Evolutionary conservation across 495 filamentous ascomycete species (phyloP).

Genomic region (Thermothielavioides terrestris): DNA sequence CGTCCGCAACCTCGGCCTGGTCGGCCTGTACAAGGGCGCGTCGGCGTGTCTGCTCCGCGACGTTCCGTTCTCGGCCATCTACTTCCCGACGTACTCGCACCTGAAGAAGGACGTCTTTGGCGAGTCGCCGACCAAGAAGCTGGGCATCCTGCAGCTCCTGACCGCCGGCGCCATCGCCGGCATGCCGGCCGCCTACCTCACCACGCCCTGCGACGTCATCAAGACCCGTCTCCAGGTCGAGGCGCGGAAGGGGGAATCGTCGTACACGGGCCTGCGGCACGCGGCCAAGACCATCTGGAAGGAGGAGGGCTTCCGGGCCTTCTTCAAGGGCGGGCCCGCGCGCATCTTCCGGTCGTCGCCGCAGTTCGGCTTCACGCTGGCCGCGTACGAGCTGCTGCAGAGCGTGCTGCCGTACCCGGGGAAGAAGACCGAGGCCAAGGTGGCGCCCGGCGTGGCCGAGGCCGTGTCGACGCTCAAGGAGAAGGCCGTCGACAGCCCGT

Average conservation of each 20-base stretch:
- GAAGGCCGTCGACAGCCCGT: constrained; percentile 56
- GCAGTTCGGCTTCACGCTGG: constrained; percentile 96
- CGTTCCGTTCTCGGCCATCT: constrained; percentile 95
- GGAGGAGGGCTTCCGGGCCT: constrained; percentile 89
- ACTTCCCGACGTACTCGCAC: constrained; percentile 95
- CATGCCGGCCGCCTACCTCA: constrained; percentile 97
- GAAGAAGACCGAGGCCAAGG: constrained; percentile 35
- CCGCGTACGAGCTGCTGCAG: constrained; percentile 88
- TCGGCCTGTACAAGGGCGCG: constrained; percentile 96
- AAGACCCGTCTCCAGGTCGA: constrained; percentile 97
- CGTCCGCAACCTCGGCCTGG: constrained; percentile 85
- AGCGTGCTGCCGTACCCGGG: constrained; percentile 72
- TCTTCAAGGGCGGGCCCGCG: constrained; percentile 97
- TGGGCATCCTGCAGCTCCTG: constrained; percentile 85
- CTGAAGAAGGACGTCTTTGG: constrained; percentile 91
- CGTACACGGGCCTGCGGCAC: constrained; percentile 81
- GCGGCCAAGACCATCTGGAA: constrained; percentile 71
- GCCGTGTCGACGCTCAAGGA: constrained; percentile 35
- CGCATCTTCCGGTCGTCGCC: constrained; percentile 90
- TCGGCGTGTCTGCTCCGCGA: constrained; percentile 91
- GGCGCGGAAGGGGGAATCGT: constrained; percentile 84
- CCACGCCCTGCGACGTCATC: constrained; percentile 96
- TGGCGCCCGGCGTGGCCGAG: constrained; percentile 27
- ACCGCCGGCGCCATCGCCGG: constrained; percentile 94
- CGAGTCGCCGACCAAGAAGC: constrained; percentile 78